phyloP scores from a whole-genome alignment of 2,329 filamentous ascomycete genomes.

The Geoglossum cookeanum region DNA sequence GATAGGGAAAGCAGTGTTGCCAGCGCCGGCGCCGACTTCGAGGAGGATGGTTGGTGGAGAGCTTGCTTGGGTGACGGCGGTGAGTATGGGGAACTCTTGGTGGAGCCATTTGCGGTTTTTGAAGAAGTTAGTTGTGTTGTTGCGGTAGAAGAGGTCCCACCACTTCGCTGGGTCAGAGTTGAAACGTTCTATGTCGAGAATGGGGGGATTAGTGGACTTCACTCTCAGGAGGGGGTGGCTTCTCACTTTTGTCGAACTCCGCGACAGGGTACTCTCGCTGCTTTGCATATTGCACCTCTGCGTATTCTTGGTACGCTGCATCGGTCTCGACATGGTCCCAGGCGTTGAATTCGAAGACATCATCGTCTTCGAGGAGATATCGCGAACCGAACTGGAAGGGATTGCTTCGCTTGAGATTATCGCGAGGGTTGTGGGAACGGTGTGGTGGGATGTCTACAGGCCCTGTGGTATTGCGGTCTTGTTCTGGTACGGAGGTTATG shows the following conservation, averaged over 20 bases:
- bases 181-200: slow-evolving; percentile 46
- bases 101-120: slow-evolving; percentile 95
- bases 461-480: slow-evolving; percentile 10
- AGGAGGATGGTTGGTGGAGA: slow-evolving; percentile 54
- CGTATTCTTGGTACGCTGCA: slow-evolving; percentile 68
- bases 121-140: slow-evolving; percentile 95
- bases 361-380: slow-evolving; percentile 61
- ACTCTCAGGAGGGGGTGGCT: not conserved
- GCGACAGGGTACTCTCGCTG: slow-evolving; percentile 76
- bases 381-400: slow-evolving; percentile 94
- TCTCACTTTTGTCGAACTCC: slow-evolving; percentile 74
- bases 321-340: slow-evolving; percentile 98
- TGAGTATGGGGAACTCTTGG: slow-evolving; percentile 87
- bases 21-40: slow-evolving; percentile 87
- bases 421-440: slow-evolving; percentile 50
- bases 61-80: slow-evolving; percentile 49
- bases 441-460: slow-evolving; percentile 36
- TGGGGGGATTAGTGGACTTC: not conserved
- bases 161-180: slow-evolving; percentile 81
- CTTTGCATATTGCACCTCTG: slow-evolving; percentile 63
- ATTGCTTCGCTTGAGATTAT: slow-evolving; percentile 71
- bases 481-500: not conserved
- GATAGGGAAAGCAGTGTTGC: slow-evolving; percentile 91
- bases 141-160: slow-evolving; percentile 98
- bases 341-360: slow-evolving; percentile 94